phyloP scores from a whole-genome alignment of 768 basidiomycete genomes.

The Lactarius psammicola region DNA sequence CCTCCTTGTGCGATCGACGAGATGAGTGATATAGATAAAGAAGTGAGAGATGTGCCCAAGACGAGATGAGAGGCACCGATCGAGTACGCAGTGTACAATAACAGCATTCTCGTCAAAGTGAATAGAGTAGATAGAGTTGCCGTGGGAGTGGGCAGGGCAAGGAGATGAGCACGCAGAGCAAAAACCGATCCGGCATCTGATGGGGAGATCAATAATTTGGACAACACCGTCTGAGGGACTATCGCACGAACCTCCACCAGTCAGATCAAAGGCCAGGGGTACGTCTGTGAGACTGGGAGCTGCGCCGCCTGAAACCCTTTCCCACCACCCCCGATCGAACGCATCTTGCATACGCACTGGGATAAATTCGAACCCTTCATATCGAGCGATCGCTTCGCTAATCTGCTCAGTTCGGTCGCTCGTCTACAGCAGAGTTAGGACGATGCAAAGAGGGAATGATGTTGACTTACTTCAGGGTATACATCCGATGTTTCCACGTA shows the following conservation, averaged over 20 bases:
- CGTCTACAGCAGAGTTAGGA: conserved; percentile 39
- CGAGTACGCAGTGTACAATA: conserved; percentile 62
- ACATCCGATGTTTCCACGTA: conserved; percentile 69
- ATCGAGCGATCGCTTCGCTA: conserved; percentile 44
- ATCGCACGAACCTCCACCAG: conserved; percentile 47
- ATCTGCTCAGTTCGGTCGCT: conserved; percentile 56
- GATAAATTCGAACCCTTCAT: conserved; percentile 55
- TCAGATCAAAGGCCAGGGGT: conserved; percentile 43
- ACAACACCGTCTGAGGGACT: conserved; percentile 8
- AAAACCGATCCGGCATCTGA: conserved; percentile 31
- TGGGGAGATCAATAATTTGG: conserved; percentile 16
- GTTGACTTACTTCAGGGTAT: conserved; percentile 54
- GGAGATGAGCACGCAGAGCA: conserved; percentile 51
- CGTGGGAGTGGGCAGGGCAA: conserved; percentile 71
- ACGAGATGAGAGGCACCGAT: conserved; percentile 70
- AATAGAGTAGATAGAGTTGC: conserved; percentile 59
- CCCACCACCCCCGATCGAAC: conserved; percentile 71
- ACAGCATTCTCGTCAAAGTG: conserved; percentile 61
- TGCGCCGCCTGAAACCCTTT: conserved; percentile 40
- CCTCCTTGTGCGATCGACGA: conserved; percentile 74
- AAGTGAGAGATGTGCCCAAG: conserved; percentile 77
- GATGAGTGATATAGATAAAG: conserved; percentile 70
- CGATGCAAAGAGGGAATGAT: neutral
- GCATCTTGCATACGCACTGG: conserved; percentile 70
- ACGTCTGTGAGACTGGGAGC: conserved; percentile 32